Base-by-base conservation (phyloP, 306 rosid genomes). In the Calophaca sinica region DNA sequence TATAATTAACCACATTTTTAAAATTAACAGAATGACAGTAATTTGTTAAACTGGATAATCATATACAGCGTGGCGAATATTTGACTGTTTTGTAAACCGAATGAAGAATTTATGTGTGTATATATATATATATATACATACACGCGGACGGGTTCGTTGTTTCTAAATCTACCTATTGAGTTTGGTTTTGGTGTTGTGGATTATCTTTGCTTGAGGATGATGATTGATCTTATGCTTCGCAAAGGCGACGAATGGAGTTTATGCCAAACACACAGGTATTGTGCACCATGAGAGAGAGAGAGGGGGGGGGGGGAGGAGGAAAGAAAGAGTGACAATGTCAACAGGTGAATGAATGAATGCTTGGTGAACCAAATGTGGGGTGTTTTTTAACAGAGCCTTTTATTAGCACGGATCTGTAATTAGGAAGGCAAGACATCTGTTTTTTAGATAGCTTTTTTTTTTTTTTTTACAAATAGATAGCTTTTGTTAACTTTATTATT, bases 271-370 rank as follows among this genome's bases (percentile, higher is more conserved):
- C 45, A 11, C 82, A 79, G 60, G 76, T 57, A 70, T 60, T 48
- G 41, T 36, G 74, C 83, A 88, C 90, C 94, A 83, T 85, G 83
- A 77, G 81, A 59, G 66, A 62, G 73, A 52, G 12, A 55, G 14
- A 14, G 45, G 1, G 32, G 9, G 48, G 7, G 11, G 4, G 42
- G 4, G 42, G 4, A 7, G 12, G 10, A 44, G 28, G 61, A 68
- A 74, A 68, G 74, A 29, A 31, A 57, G 14, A 81, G 63, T 62
- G 60, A 70, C 65, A 65, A 51, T 70, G 41, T 70, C 72, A 51
- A 62, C 35, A 73, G 52, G 63, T 79, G 75, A 78, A 65, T 38
- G 51, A 8, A 52, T 52, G 71, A 69, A 72, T 20, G 72, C 62
- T 48, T 59, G 53, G 79, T 33, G 62, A 81, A 11, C 31, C 74